phyloP scores from a whole-genome alignment of 2,329 filamentous ascomycete species.

The Aspergillus thermomutatus region DNA sequence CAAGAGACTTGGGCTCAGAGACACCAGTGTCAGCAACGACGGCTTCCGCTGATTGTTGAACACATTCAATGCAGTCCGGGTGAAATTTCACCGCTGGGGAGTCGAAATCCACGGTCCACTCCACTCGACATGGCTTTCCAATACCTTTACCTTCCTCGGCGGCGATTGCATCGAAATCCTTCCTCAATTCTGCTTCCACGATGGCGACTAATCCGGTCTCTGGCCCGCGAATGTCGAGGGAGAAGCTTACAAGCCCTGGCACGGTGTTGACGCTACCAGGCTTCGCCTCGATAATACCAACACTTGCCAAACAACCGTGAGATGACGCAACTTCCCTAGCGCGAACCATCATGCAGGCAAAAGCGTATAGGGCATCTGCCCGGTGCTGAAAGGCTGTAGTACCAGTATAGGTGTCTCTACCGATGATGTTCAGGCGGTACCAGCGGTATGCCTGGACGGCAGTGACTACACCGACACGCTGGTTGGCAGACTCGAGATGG shows the following conservation, averaged over 20 bases:
- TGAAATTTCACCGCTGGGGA: constrained; percentile 63
- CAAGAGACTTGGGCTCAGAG: constrained; percentile 39
- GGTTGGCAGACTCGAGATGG: constrained; percentile 61
- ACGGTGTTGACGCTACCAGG: constrained; percentile 73
- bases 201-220: constrained; percentile 54
- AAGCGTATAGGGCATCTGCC: constrained; percentile 65
- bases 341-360: constrained; percentile 64
- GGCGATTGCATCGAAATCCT: constrained; percentile 60
- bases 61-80: constrained; percentile 62
- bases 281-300: constrained; percentile 64
- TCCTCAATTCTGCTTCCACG: constrained; percentile 56
- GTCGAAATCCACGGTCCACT: constrained; percentile 61
- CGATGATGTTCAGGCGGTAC: constrained; percentile 65
- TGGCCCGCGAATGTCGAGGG: constrained; percentile 63
- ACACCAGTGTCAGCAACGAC: constrained; percentile 52
- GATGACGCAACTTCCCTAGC: constrained; percentile 61
- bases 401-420: constrained; percentile 70
- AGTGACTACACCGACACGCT: constrained; percentile 66
- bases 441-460: constrained; percentile 74
- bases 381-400: constrained; percentile 67
- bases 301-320: constrained; percentile 62
- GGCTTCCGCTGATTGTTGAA: constrained; percentile 57
- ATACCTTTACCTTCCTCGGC: constrained; percentile 53
- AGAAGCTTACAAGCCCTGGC: constrained; percentile 64
- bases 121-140: constrained; percentile 52